Percentiles rank a stretch among this genome's conserved stretches.
These are phyloP conservation scores for Cerrena zonata DNA, from an alignment of 1,284 basidiomycete species.

Conservation along the genomic window DNA sequence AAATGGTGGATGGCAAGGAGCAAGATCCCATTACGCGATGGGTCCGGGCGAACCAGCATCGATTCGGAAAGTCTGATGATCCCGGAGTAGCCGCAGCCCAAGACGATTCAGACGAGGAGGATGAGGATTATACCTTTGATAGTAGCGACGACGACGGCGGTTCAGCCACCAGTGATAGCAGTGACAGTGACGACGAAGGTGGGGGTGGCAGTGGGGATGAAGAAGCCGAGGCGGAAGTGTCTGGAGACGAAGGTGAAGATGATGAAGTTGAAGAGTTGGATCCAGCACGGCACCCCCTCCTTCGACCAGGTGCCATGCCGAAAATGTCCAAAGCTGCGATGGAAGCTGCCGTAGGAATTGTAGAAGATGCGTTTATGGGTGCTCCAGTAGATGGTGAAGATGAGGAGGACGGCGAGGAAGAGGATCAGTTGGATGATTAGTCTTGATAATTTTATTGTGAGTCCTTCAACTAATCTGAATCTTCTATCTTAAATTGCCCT, in stretches of 20 bases:
- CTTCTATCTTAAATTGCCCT: too few species aligned
- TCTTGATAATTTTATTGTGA: too few species aligned
- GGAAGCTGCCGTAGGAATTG: slow-evolving; percentile 58
- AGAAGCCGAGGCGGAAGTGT: slow-evolving; percentile 22
- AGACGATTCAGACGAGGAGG: slow-evolving; percentile 50
- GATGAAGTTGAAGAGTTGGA: slow-evolving; percentile 44
- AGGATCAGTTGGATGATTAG: slow-evolving; percentile 34
- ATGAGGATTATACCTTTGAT: slow-evolving; percentile 36
- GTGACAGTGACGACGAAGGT: slow-evolving; percentile 21
- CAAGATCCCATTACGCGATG: slow-evolving; percentile 60
- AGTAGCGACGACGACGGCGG: slow-evolving; percentile 25
- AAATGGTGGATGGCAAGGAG: slow-evolving; percentile 65
- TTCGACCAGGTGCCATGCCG: slow-evolving; percentile 64
- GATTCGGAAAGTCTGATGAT: slow-evolving; percentile 45
- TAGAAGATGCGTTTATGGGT: slow-evolving; percentile 46
- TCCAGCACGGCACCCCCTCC: slow-evolving; percentile 53
- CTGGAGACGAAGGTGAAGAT: slow-evolving; percentile 14
- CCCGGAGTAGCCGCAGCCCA: slow-evolving; percentile 26
- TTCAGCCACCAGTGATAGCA: slow-evolving; percentile 21
- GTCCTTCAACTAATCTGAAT: too few species aligned
- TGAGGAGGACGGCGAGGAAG: slow-evolving; percentile 14
- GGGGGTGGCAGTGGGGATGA: slow-evolving; percentile 15
- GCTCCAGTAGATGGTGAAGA: slow-evolving; percentile 9
- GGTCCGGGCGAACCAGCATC: slow-evolving; percentile 48
- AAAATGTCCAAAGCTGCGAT: slow-evolving; percentile 58